phyloP scores from a whole-genome alignment of 2,329 filamentous ascomycete genomes.

The Alternaria metachromatica region DNA sequence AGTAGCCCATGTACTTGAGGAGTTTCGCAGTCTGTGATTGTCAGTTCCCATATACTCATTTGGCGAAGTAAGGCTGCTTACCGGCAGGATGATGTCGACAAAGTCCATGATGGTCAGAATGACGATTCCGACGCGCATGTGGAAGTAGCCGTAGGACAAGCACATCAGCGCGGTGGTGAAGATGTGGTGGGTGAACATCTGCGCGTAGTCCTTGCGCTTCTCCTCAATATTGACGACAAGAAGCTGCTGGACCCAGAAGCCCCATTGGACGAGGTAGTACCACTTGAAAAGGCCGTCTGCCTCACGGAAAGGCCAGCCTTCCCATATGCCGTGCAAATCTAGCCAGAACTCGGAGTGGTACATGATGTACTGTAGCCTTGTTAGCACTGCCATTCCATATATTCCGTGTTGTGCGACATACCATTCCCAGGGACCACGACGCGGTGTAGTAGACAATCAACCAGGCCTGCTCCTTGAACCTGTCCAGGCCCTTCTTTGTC shows the following conservation, averaged over 20 bases:
- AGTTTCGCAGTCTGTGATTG: constrained; percentile 77
- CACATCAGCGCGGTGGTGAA: constrained; percentile 84
- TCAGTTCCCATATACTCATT: constrained; percentile 7
- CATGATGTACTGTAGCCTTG: constrained; percentile 72
- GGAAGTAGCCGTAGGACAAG: constrained; percentile 83
- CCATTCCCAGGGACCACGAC: constrained; percentile 85
- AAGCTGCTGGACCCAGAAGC: constrained; percentile 94
- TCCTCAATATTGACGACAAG: constrained; percentile 95
- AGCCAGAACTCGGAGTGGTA: constrained; percentile 78
- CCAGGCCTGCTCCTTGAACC: constrained; percentile 96
- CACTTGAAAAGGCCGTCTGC: constrained; percentile 77
- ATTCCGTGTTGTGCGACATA: constrained; percentile 51
- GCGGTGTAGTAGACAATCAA: constrained; percentile 80
- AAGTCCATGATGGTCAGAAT: constrained; percentile 94
- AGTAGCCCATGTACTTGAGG: constrained; percentile 85
- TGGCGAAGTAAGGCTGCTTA: constrained; percentile 46
- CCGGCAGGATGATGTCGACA: constrained; percentile 85
- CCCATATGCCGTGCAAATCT: constrained; percentile 80
- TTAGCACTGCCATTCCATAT: constrained; percentile 16
- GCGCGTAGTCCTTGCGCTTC: constrained; percentile 89
- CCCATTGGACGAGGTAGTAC: constrained; percentile 89
- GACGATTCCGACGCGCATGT: constrained; percentile 85
- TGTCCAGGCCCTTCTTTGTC: constrained; percentile 75
- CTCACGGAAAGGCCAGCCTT: constrained; percentile 80
- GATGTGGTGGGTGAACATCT: constrained; percentile 95